Base-by-base conservation (phyloP, 2,329 filamentous ascomycete species). In the Curvularia eragrostidis region DNA sequence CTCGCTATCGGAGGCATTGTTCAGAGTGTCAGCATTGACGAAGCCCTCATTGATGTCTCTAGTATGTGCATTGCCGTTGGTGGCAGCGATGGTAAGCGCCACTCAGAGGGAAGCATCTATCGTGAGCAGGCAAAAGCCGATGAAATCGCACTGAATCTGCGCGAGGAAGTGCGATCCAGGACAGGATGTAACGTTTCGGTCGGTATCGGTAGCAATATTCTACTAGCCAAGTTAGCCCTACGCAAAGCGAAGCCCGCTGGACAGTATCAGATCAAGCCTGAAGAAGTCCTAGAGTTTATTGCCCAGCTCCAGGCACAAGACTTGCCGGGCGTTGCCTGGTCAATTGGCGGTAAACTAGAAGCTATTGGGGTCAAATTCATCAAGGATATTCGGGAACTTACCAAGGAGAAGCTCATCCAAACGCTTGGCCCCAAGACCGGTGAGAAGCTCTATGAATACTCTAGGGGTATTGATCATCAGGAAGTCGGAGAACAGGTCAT, bases 1-100 rank as follows among this genome's bases (percentile, higher is more conserved):
- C 78, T 98, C 32, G 85, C 87, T 5, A 82, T 93, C 8, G 92
- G 90, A 18, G 94, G 93, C 1, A 78, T 91, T 18, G 92, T 98
- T 0, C 95, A 99, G 74, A 98, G 95, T 70, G 94, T 99, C 51
- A 98, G 95, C 71, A 91, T 99, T 44, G 96, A 99, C 65, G 96
- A 99, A 77, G 95, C 93, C 1, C 83, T 99, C 7, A 80, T 99
- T 15, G 95, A 99, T 75, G 84, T 93, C 32, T 95, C 91, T 3
- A 80, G 81, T 3, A 78, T 91, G 3, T 90, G 95, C 58, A 79
- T 92, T 43, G 80, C 83, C 12, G 84, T 83, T 13, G 84, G 86
- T 10, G 87, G 86, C 2, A 90, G 89, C 1, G 85, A 90, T 66
- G 91, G 90, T 0, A 79, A 81, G 21, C 85, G 83, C 1, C 72